These are phyloP conservation scores for Dispira simplex DNA, from an alignment of 192 early-diverging fungal species.

Conservation along the genomic window DNA sequence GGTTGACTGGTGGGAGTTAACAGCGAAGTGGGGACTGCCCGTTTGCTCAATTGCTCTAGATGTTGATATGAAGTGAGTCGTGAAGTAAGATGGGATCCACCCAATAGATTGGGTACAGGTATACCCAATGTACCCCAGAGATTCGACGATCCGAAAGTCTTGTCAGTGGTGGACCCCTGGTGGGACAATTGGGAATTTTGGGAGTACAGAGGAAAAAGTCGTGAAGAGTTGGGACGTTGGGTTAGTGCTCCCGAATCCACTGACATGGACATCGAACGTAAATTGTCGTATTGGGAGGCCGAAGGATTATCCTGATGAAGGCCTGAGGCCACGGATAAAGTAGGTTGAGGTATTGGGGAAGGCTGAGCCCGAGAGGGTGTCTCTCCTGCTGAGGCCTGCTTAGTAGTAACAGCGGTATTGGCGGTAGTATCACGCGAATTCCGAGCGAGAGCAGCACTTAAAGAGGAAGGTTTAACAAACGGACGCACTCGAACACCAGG, in stretches of 20 bases:
- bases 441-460: too few species aligned
- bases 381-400: too few species aligned
- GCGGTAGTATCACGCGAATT: too few species aligned
- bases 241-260: neutral
- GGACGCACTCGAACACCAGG: too few species aligned
- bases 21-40: neutral
- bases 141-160: too few species aligned
- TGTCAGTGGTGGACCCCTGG: neutral
- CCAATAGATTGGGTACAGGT: too few species aligned
- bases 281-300: neutral
- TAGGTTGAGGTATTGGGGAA: too few species aligned
- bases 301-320: neutral
- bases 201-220: neutral
- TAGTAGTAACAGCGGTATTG: too few species aligned
- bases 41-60: neutral
- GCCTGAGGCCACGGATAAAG: neutral
- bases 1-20: neutral
- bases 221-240: neutral
- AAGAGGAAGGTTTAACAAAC: too few species aligned
- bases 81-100: too few species aligned
- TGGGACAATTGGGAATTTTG: constrained; percentile 4
- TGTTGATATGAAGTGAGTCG: neutral
- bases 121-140: too few species aligned
- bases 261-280: neutral
- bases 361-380: too few species aligned